Evolutionary conservation across 2,329 filamentous ascomycete species (phyloP), one percentile per base, ranked within the genome.

Genomic region (Acarospora socialis): DNA sequence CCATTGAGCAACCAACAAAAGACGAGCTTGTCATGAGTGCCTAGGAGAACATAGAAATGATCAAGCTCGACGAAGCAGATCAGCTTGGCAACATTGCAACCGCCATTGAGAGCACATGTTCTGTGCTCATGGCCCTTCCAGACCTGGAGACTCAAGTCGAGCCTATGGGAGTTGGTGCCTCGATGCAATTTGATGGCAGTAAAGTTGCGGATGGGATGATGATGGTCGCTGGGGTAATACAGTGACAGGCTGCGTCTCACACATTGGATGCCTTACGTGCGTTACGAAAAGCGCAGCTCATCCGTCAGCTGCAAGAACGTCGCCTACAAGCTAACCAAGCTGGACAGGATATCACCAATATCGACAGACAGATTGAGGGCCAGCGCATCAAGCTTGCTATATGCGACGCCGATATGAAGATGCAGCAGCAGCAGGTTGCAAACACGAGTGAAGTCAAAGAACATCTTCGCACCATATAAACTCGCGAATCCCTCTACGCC

Each of bases 391-490:
- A 45, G 7, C 21, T 49, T 15, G 18, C 21, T 2, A 32, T 39
- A 5, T 22, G 30, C 7, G 9, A 41, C 4, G 21, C 28, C 10
- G 52, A 55, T 4, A 44, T 51, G 18, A 27, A 30, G 6, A 25
- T 22, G 4, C 50, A 51, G 20, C 34, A 47, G 29, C 29, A 32
- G 21, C 27, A 38, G 12, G 34, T 43, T 3, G 40, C 46, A 7
- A 10, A 43, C 4, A 27, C 43, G 6, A 21, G 22, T 1, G 41
- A 49, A 20, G 35, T 39, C 10, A 33, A 42, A 7, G 28, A 40
- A 3, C 54, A 34, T n/a, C 37, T 45, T 0, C 24, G 27, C 4
- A 18, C n/a, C 14, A 56, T 55, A 39, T 55, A 48, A 38, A 51
- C 48, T 4, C 52, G 45, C 32, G 30, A 40, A 7, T 32, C 47